Base-by-base conservation (phyloP, 257 asterid species). In the Hygrophila difformis region DNA sequence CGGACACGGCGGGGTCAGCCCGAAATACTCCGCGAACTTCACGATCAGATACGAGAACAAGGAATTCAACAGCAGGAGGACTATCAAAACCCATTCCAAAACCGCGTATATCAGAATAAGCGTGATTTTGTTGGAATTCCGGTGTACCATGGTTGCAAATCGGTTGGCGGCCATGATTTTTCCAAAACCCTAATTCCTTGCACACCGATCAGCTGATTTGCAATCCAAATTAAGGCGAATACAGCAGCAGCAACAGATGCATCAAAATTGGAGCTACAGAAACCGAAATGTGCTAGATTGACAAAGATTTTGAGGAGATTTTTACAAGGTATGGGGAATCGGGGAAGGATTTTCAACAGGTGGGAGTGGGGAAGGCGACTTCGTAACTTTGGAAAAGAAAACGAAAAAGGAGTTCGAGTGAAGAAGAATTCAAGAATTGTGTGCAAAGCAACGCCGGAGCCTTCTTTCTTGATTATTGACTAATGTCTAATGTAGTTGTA, bases 1-100 rank as follows among this genome's bases (percentile, higher is more conserved):
- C 2, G 64, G 69, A 40, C 98, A 89, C 3, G 98, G 98, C 8
- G 98, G 81, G 26, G 71, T 77, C 2, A 89, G 67, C 42, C 94
- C 96, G 29, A 89, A 73, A 60, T 66, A 70, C 16, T 74, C 72
- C 1, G 96, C 84, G 56, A 79, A 89, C 51, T 72, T 89, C 60
- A 72, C 54, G 76, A 85, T 89, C 67, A 82, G 65, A 55, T 79
- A 78, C 7, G 93, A 82, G 43, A 85, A 85, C 9, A 86, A 52
- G 49, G 98, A 85, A 63, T 79, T 89, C 5, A 85, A 66, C 15
- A 89, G 66, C 29, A 89, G 91, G 14, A 82, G 74, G 61, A 66
- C 6, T 34, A 89, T 89, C 28, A 89, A 22, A 73, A 65, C 62
- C 98, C 98, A 89, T 53, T 89, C 98, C 13, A 89, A 89, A 42